Percentiles rank a stretch among this genome's conserved stretches.
These are phyloP conservation scores for Solanum pinnatisectum DNA, from an alignment of 257 asterid genomes.

Conservation along the genomic window DNA sequence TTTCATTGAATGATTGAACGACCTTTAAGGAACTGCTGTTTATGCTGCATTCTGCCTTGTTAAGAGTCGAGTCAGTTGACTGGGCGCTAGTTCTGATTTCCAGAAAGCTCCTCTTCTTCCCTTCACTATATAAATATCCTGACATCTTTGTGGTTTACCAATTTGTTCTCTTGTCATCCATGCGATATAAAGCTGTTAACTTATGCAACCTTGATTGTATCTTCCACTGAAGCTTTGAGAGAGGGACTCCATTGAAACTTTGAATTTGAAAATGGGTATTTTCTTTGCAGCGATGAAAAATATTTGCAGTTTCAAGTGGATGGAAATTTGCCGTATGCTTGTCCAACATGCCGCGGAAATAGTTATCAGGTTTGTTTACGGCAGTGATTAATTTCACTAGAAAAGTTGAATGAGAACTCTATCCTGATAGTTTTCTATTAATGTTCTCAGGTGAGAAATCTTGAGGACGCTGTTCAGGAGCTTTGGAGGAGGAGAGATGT, in stretches of 20 bases:
- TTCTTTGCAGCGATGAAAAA: slow-evolving; percentile 66
- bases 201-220: background rate
- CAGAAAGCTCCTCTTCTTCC: background rate
- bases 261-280: slow-evolving; percentile 1
- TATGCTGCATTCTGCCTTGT: background rate
- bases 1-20: background rate
- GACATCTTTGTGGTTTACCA: background rate
- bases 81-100: background rate
- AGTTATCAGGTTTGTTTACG: slow-evolving; percentile 58
- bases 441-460: slow-evolving; percentile 53
- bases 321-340: slow-evolving; percentile 82
- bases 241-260: background rate
- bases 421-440: background rate
- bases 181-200: background rate
- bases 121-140: background rate
- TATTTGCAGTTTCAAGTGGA: slow-evolving; percentile 91
- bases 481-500: slow-evolving; percentile 95
- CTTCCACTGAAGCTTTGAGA: background rate
- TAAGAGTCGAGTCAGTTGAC: background rate
- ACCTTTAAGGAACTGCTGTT: background rate
- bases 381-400: background rate
- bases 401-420: background rate
- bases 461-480: slow-evolving; percentile 94
- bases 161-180: background rate
- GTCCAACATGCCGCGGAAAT: slow-evolving; percentile 95